Conservation (phyloP, 768 basidiomycete species). For the Amyloporia xantha region DNA sequence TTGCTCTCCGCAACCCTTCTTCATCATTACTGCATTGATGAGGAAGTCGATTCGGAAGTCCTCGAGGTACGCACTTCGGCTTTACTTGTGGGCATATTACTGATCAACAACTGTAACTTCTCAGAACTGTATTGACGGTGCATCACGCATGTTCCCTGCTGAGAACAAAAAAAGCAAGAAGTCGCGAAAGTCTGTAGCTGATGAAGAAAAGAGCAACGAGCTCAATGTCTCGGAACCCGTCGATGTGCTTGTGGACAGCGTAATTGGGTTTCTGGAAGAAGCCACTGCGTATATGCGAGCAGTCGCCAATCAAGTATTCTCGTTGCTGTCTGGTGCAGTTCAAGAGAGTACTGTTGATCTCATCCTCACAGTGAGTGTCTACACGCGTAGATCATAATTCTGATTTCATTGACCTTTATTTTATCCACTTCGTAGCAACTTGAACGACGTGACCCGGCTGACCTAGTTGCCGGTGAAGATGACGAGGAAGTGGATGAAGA, state of each 20-base stretch:
- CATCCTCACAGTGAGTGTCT: constrained; percentile 63
- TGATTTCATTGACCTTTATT: not conserved
- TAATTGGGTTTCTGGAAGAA: constrained; percentile 86
- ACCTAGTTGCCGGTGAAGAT: constrained; percentile 35
- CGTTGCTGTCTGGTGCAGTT: constrained; percentile 59
- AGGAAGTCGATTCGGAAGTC: constrained; percentile 43
- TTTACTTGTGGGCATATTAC: not conserved
- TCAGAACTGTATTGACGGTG: constrained; percentile 57
- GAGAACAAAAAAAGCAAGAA: constrained; percentile 33
- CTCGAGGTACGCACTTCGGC: constrained; percentile 44
- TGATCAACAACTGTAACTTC: not conserved
- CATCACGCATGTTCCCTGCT: constrained; percentile 44
- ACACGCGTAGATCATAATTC: no score
- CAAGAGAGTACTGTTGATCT: constrained; percentile 70
- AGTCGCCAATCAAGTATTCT: constrained; percentile 75
- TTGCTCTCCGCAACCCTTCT: constrained; percentile 66
- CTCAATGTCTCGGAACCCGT: constrained; percentile 53
- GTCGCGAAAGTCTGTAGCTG: constrained; percentile 28
- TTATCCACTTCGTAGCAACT: constrained; percentile 58
- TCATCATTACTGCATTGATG: constrained; percentile 62
- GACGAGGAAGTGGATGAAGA: constrained; percentile 24
- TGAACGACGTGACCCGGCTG: constrained; percentile 58
- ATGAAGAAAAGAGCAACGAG: constrained; percentile 23
- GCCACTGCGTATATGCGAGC: constrained; percentile 75
- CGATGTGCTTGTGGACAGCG: constrained; percentile 81